Conservation (phyloP, 352 stramenopile genomes). For the Globisporangium nagaii region DNA sequence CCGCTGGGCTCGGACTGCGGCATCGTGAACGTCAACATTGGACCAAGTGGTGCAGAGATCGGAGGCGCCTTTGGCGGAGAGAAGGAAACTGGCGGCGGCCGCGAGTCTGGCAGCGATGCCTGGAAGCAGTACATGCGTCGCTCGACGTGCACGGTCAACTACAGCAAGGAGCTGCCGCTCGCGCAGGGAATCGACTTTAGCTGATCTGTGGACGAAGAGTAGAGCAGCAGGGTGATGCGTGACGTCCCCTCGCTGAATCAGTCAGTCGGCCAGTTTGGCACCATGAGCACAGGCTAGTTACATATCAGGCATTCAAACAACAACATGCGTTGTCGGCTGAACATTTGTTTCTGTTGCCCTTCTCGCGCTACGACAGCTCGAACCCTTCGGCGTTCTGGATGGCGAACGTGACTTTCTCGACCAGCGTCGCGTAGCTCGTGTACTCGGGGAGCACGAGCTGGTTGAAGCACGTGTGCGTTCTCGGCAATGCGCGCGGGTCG, state of each 20-base stretch:
- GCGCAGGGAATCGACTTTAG: constrained; percentile 91
- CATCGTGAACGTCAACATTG: constrained; percentile 94
- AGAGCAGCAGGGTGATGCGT: too few relatives aligned
- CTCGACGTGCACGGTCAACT: constrained; percentile 92
- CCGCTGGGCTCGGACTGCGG: constrained; percentile 87
- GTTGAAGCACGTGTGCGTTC: constrained; percentile 87
- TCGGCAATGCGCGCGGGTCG: constrained; percentile 53
- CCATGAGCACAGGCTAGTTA: too few relatives aligned
- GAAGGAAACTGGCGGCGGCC: constrained; percentile 89
- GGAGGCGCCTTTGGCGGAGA: constrained; percentile 90
- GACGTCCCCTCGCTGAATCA: too few relatives aligned
- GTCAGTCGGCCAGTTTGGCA: too few relatives aligned
- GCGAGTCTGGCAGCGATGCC: constrained; percentile 87
- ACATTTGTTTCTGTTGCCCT: not conserved
- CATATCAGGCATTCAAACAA: not conserved
- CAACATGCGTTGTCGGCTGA: not conserved
- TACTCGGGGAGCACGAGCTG: constrained; percentile 85
- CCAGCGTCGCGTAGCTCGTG: constrained; percentile 47
- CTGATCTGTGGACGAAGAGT: too few relatives aligned
- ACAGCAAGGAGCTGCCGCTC: constrained; percentile 89
- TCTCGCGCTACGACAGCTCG: constrained; percentile 47
- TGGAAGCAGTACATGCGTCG: constrained; percentile 95
- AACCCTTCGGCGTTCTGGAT: constrained; percentile 80
- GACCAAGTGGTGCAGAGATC: constrained; percentile 89
- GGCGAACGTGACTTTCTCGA: constrained; percentile 73